These are phyloP conservation scores for Solanum lycopersicoides DNA, from an alignment of 257 asterid species.

Conservation along the genomic window DNA sequence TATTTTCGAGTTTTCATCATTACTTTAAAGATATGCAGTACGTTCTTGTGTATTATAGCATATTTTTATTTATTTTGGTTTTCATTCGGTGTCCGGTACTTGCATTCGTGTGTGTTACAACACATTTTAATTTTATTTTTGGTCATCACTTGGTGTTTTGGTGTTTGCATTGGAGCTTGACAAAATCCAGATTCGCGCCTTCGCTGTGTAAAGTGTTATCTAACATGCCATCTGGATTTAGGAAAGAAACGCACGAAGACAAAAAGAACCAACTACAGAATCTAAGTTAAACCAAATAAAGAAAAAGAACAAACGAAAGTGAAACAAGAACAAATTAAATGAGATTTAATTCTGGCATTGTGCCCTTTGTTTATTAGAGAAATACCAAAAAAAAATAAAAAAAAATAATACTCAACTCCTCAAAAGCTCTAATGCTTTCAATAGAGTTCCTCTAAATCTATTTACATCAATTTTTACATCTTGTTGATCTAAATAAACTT, in stretches of 20 bases:
- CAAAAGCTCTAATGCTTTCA: constrained; percentile 7
- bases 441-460: constrained; percentile 16
- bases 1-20: neutral
- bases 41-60: neutral
- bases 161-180: too few species aligned
- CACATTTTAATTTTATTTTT: too few species aligned
- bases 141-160: accelerated
- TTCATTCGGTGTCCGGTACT: too few species aligned
- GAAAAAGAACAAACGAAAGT: neutral
- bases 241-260: neutral
- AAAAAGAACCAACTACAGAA: neutral
- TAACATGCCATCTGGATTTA: neutral
- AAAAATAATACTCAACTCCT: neutral
- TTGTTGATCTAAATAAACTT: constrained; percentile 14
- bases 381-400: neutral
- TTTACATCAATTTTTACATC: constrained; percentile 21
- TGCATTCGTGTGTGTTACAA: neutral
- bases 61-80: too few species aligned
- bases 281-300: neutral
- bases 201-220: neutral
- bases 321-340: neutral
- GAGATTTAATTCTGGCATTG: neutral
- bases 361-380: neutral
- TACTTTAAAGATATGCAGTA: neutral
- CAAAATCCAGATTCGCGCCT: neutral